phyloP scores from a whole-genome alignment of 352 stramenopile genomes.

The Globisporangium polare region DNA sequence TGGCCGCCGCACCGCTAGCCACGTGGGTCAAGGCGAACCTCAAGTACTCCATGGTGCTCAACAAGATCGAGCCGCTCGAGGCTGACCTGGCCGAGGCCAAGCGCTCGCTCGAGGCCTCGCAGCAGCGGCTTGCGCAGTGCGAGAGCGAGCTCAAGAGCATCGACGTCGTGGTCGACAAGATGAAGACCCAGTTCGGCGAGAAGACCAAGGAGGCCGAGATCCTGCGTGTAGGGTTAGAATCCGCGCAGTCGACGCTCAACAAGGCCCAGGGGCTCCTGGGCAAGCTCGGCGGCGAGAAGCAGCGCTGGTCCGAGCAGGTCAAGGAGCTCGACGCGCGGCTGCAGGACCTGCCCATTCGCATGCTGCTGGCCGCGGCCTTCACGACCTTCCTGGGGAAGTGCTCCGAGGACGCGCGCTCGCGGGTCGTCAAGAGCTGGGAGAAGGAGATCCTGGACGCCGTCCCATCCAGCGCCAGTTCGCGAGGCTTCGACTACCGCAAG shows the following conservation, averaged over 20 bases:
- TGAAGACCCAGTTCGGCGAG: conserved; percentile 91
- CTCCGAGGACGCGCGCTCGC: conserved; percentile 82
- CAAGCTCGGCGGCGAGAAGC: conserved; percentile 91
- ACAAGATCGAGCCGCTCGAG: conserved; percentile 94
- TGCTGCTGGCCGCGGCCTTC: conserved; percentile 91
- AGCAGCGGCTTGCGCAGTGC: conserved; percentile 86
- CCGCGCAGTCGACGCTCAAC: conserved; percentile 87
- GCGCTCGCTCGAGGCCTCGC: conserved; percentile 76
- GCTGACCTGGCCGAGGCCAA: conserved; percentile 89
- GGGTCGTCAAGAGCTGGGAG: conserved; percentile 81
- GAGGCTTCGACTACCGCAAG: conserved; percentile 80
- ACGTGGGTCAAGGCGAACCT: conserved; percentile 96
- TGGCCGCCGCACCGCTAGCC: conserved; percentile 91
- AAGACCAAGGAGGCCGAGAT: conserved; percentile 93
- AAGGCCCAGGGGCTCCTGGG: conserved; percentile 89
- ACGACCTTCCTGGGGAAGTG: conserved; percentile 92
- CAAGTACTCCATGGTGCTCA: conserved; percentile 94
- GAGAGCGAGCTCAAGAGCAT: conserved; percentile 91
- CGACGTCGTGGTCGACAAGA: conserved; percentile 80
- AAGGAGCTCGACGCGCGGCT: conserved; percentile 78
- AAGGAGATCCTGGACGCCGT: conserved; percentile 43
- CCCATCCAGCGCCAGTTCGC: conserved; percentile 19
- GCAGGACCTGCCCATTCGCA: conserved; percentile 81
- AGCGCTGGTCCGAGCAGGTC: conserved; percentile 89
- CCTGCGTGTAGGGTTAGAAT: conserved; percentile 82